Conservation (phyloP, 2,329 filamentous ascomycete genomes). For the Colletotrichum sp. region DNA sequence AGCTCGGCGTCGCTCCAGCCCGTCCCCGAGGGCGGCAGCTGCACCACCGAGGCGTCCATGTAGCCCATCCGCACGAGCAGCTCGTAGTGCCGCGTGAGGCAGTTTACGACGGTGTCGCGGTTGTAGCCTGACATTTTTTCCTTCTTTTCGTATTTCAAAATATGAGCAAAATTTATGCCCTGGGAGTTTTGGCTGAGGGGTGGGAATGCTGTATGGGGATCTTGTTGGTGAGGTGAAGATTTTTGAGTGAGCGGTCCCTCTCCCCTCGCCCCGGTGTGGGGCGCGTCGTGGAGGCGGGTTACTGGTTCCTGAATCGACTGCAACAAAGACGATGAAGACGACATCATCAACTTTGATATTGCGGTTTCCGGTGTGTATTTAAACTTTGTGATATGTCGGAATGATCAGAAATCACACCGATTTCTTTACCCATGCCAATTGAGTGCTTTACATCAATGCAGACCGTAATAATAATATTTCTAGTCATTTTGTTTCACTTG, state of each 20-base stretch:
- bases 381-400: neutral
- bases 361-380: neutral
- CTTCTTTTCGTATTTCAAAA: too few relatives aligned
- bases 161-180: too few relatives aligned
- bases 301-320: neutral
- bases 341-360: neutral
- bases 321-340: neutral
- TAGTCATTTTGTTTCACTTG: neutral
- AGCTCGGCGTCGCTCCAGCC: constrained; percentile 20
- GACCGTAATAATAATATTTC: neutral
- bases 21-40: neutral
- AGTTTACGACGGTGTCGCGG: constrained; percentile 5
- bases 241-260: constrained; percentile 13
- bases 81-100: constrained; percentile 19
- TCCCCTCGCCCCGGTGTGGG: neutral
- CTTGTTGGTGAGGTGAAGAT: neutral
- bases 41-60: neutral
- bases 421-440: neutral
- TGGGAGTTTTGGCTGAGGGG: neutral
- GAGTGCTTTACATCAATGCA: neutral
- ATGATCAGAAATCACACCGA: neutral
- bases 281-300: constrained; percentile 2
- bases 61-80: constrained; percentile 19
- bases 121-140: constrained; percentile 3
- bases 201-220: neutral